Conservation (phyloP, 225 moss, liverwort and hornwort species). For the Anthoceros angustus region DNA sequence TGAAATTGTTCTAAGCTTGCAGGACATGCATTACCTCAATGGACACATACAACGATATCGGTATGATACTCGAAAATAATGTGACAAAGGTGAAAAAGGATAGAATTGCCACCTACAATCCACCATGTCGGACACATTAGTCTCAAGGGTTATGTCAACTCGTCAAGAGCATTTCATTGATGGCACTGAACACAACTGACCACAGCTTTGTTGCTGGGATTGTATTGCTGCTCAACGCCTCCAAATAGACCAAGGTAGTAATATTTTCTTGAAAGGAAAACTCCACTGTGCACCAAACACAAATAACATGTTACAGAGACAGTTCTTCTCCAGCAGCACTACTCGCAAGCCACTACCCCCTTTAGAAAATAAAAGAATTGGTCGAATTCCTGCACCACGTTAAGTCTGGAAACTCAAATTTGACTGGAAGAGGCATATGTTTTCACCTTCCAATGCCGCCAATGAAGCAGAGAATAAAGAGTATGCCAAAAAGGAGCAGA, state of each 20-base stretch:
- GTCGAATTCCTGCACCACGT: too few relatives aligned
- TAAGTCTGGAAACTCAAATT: too few relatives aligned
- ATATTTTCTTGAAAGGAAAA: constrained; percentile 41
- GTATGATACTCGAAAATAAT: constrained; percentile 78
- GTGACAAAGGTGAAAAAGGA: constrained; percentile 85
- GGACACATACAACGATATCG: constrained; percentile 85
- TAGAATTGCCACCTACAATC: constrained; percentile 48
- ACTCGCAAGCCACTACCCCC: neutral
- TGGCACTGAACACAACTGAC: constrained; percentile 12
- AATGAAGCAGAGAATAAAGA: constrained; percentile 63
- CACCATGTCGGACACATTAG: neutral
- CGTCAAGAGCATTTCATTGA: neutral
- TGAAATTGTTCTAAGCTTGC: too few relatives aligned
- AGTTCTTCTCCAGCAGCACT: too few relatives aligned
- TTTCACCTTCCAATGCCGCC: constrained; percentile 73
- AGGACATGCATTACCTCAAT: constrained; percentile 46
- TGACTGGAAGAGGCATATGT: neutral
- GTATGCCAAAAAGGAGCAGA: constrained; percentile 59
- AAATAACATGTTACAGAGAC: neutral
- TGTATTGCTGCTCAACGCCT: constrained; percentile 49
- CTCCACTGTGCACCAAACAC: constrained; percentile 33
- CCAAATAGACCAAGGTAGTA: constrained; percentile 69
- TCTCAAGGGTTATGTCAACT: neutral
- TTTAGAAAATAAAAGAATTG: neutral
- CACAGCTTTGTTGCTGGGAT: constrained; percentile 47